Base-by-base conservation (phyloP, 129 eudicot genomes). In the Kitagawia praeruptora region DNA sequence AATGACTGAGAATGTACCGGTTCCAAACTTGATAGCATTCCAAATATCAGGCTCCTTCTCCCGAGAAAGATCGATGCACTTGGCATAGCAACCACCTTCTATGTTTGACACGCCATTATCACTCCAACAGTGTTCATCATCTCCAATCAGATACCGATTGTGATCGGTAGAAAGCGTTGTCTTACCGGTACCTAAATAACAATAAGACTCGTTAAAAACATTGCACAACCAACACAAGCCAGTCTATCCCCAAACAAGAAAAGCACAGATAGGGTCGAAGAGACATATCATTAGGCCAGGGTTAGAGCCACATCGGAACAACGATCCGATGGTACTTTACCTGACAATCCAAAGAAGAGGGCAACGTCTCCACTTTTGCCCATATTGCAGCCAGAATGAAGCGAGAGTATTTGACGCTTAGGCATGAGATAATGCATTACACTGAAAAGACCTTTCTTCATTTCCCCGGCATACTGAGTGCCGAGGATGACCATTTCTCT, bases 401-500 rank as follows among this genome's bases (percentile, higher is more conserved):
- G 93, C 78, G 98, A 95, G 79, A 95, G 92, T 85, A 95, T 95
- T 84, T 89, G 92, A 38, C 98, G 96, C 87, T 87, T 88, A 82
- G 98, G 98, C 98, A 95, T 95, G 88, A 95, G 97, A 81, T 92
- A 95, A 76, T 95, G 98, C 98, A 95, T 95, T 18, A 95, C 89
- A 87, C 98, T 84, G 81, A 95, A 95, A 66, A 95, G 96, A 66
- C 98, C 98, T 84, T 95, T 95, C 94, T 95, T 95, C 98, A 95
- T 95, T 83, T 95, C 98, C 89, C 98, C 97, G 84, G 99, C 99
- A 76, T 92, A 95, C 44, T 92, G 99, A 25, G 99, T 95, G 88
- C 99, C 99, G 81, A 95, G 96, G 91, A 95, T 95, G 81, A 95
- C 96, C 99, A 95, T 95, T 87, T 95, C 99, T 64, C 87, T 77